Conservation (phyloP, 2,329 filamentous ascomycete genomes). For the Bipolaris zeicola region DNA sequence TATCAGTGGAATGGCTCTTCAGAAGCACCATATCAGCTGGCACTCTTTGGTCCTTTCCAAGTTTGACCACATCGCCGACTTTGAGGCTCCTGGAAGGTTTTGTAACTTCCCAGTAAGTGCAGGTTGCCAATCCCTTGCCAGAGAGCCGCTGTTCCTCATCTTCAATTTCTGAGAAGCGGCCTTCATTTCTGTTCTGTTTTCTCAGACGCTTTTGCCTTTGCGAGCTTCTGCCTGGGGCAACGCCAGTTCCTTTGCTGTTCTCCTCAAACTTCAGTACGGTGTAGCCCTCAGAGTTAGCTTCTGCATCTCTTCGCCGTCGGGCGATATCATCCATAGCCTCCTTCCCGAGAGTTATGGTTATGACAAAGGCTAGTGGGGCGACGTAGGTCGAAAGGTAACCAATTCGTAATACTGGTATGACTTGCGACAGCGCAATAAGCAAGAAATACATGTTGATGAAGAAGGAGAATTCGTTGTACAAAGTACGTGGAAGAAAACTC, state of each 20-base stretch:
- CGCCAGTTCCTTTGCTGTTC: slow-evolving; percentile 47
- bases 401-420: slow-evolving; percentile 85
- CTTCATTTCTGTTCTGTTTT: slow-evolving; percentile 45
- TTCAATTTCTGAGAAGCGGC: slow-evolving; percentile 67
- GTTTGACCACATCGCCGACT: slow-evolving; percentile 93
- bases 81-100: slow-evolving; percentile 88
- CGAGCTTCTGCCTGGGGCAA: slow-evolving; percentile 39
- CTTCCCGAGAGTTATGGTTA: slow-evolving; percentile 90
- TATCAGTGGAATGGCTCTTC: slow-evolving; percentile 68
- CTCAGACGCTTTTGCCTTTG: slow-evolving; percentile 40
- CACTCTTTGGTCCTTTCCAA: slow-evolving; percentile 89
- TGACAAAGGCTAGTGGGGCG: slow-evolving; percentile 87
- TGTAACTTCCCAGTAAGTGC: slow-evolving; percentile 68
- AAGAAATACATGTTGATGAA: slow-evolving; percentile 99
- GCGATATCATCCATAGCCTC: slow-evolving; percentile 94
- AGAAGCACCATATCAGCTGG: slow-evolving; percentile 93
- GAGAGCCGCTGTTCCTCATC: slow-evolving; percentile 66
- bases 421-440: slow-evolving; percentile 90
- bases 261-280: slow-evolving; percentile 75
- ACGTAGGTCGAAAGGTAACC: slow-evolving; percentile 95
- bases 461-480: slow-evolving; percentile 99
- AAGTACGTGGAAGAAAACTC: slow-evolving; percentile 89
- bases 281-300: slow-evolving; percentile 93
- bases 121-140: slow-evolving; percentile 44
- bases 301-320: slow-evolving; percentile 81